A percentile compares a stretch with the other conserved stretches of the same genome.
Evolutionary conservation across 768 basidiomycete species (phyloP).

Genomic region (Mycena alexandri): DNA sequence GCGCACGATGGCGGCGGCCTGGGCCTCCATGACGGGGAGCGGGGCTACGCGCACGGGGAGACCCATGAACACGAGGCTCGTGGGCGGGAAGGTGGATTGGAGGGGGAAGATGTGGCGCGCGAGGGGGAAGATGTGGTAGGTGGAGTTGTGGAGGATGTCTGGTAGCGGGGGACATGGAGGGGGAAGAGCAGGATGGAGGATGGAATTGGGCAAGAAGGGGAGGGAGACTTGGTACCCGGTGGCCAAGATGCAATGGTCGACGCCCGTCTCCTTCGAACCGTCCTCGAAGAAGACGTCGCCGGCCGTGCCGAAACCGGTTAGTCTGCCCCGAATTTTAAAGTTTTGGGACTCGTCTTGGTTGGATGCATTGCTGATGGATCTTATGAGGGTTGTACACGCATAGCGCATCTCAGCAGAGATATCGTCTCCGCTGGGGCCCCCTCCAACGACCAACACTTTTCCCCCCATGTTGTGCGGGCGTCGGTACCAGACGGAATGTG

Average conservation of each 20-base stretch:
- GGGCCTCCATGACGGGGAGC: conserved; percentile 83
- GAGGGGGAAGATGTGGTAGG: conserved; percentile 77
- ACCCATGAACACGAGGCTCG: conserved; percentile 75
- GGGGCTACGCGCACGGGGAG: conserved; percentile 72
- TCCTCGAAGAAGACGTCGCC: conserved; percentile 72
- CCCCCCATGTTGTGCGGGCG: conserved; percentile 58
- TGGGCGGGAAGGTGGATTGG: conserved; percentile 56
- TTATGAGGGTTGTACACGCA: conserved; percentile 61
- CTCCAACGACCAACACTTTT: conserved; percentile 62
- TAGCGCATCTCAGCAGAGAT: conserved; percentile 70
- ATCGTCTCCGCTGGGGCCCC: conserved; percentile 78
- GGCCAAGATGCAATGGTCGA: conserved; percentile 78
- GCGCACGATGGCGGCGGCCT: conserved; percentile 72
- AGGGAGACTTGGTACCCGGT: conserved; percentile 80
- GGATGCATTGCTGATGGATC: conserved; percentile 60
- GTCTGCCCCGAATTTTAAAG: conserved; percentile 57
- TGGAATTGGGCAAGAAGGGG: conserved; percentile 66
- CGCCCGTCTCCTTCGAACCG: conserved; percentile 62
- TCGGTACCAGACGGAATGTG: conserved; percentile 80
- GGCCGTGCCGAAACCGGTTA: conserved; percentile 54
- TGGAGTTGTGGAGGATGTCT: conserved; percentile 69
- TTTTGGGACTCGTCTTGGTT: conserved; percentile 46
- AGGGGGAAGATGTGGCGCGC: conserved; percentile 79
- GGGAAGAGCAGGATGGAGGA: conserved; percentile 52
- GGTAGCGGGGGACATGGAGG: conserved; percentile 65